Evolutionary conservation across 1,284 basidiomycete species (phyloP).

Genomic region (Apiotrichum montevideense): DNA sequence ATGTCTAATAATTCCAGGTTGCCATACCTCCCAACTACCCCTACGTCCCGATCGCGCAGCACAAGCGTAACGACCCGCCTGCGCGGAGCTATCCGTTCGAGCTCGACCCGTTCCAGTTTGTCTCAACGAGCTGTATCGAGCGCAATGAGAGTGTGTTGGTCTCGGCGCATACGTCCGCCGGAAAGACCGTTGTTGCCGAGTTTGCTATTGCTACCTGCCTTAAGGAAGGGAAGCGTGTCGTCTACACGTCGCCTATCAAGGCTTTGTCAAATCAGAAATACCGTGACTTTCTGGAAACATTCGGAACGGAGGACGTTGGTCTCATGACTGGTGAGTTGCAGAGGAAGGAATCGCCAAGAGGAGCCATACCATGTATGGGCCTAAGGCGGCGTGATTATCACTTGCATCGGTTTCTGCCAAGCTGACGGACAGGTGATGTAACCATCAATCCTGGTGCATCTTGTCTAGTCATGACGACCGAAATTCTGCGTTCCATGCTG

Average conservation of each 20-base stretch:
- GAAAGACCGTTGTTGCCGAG: slow-evolving; percentile 98
- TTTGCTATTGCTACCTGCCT: slow-evolving; percentile 98
- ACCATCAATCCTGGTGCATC: slow-evolving; percentile 96
- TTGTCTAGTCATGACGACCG: slow-evolving; percentile 98
- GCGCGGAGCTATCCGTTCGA: slow-evolving; percentile 92
- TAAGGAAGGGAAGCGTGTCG: slow-evolving; percentile 79
- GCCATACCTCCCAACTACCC: slow-evolving; percentile 88
- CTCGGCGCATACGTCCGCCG: slow-evolving; percentile 98
- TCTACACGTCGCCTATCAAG: slow-evolving; percentile 99
- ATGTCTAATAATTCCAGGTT: slow-evolving; percentile 66
- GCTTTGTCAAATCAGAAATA: slow-evolving; percentile 98
- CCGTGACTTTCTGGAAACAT: slow-evolving; percentile 92
- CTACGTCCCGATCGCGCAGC: slow-evolving; percentile 84
- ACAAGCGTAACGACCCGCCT: slow-evolving; percentile 85
- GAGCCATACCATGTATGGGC: too few species aligned
- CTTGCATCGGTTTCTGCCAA: too few species aligned
- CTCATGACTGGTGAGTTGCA: slow-evolving; percentile 76
- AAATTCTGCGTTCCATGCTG: slow-evolving; percentile 99
- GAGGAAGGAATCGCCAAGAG: too few species aligned
- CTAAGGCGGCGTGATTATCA: too few species aligned
- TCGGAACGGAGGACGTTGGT: slow-evolving; percentile 78
- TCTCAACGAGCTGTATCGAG: slow-evolving; percentile 91
- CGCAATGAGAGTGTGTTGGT: slow-evolving; percentile 96
- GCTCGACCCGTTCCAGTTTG: slow-evolving; percentile 95
- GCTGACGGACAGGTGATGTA: slow-evolving; percentile 58